A percentile compares a stretch with the other conserved stretches of the same genome.
These are phyloP conservation scores for Mucor mucedo DNA, from an alignment of 371 early-diverging fungal genomes.

Conservation along the genomic window DNA sequence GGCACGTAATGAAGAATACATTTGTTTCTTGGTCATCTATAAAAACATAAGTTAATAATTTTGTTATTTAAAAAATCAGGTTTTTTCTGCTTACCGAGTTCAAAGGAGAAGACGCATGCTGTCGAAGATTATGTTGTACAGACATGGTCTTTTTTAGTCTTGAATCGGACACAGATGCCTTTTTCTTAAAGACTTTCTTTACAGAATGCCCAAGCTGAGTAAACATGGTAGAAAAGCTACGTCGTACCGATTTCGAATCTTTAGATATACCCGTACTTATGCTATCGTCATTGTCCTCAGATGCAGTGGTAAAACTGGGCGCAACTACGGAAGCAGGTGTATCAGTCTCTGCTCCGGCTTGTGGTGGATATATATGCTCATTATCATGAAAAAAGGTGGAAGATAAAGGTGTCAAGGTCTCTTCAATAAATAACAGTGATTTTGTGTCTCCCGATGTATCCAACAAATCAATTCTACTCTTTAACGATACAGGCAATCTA, in stretches of 20 bases:
- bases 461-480: conserved; percentile 14
- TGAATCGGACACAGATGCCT: conserved; percentile 1
- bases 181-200: conserved; percentile 19
- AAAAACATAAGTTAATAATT: neutral
- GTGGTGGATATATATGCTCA: neutral
- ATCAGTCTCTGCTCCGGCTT: neutral
- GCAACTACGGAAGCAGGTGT: neutral
- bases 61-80: neutral
- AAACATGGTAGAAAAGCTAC: conserved; percentile 20
- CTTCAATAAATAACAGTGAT: conserved; percentile 15
- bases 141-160: conserved; percentile 24
- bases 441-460: conserved; percentile 8
- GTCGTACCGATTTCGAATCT: conserved; percentile 11
- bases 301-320: neutral
- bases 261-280: neutral
- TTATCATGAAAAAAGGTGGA: conserved; percentile 8
- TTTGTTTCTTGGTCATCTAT: neutral
- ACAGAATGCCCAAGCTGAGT: conserved; percentile 17
- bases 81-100: neutral
- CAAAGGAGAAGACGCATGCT: neutral
- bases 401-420: conserved; percentile 2
- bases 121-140: conserved; percentile 10
- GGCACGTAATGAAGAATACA: neutral
- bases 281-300: neutral
- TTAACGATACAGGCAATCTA: conserved; percentile 13